These are phyloP conservation scores for Cercospora zeina DNA, from an alignment of 2,329 filamentous ascomycete species.

Conservation along the genomic window DNA sequence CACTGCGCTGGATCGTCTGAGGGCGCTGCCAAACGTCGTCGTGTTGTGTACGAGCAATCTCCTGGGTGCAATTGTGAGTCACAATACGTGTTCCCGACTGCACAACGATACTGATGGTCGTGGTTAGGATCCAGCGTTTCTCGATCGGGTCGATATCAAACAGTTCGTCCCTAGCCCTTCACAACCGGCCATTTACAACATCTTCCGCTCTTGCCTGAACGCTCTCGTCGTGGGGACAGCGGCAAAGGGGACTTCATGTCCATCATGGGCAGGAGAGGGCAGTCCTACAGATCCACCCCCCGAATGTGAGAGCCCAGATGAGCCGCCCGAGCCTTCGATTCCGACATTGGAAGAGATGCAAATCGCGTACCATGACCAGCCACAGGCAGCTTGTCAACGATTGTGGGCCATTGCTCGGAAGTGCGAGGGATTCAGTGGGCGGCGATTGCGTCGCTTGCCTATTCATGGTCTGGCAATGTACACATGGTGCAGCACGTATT, in stretches of 20 bases:
- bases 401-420: constrained; percentile 40
- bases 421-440: constrained; percentile 46
- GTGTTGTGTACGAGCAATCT: constrained; percentile 56
- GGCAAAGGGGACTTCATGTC: neutral
- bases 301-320: neutral
- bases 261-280: neutral
- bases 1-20: constrained; percentile 50
- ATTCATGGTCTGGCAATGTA: constrained; percentile 47
- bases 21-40: constrained; percentile 48
- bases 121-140: constrained; percentile 21
- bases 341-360: constrained; percentile 39
- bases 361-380: constrained; percentile 25
- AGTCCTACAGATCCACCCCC: neutral
- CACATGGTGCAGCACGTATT: constrained; percentile 40
- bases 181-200: constrained; percentile 48
- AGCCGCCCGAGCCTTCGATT: constrained; percentile 27
- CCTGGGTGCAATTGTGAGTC: constrained; percentile 44
- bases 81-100: constrained; percentile 13
- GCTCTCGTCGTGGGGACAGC: constrained; percentile 40
- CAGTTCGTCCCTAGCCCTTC: constrained; percentile 48
- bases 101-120: neutral
- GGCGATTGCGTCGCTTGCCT: constrained; percentile 47
- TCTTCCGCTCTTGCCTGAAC: constrained; percentile 52
- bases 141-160: constrained; percentile 47
- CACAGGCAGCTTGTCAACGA: constrained; percentile 34